Percentiles rank a stretch among this genome's conserved stretches.
phyloP scores from a whole-genome alignment of 2,329 filamentous ascomycete genomes.

The Pestalotiopsis sp. region DNA sequence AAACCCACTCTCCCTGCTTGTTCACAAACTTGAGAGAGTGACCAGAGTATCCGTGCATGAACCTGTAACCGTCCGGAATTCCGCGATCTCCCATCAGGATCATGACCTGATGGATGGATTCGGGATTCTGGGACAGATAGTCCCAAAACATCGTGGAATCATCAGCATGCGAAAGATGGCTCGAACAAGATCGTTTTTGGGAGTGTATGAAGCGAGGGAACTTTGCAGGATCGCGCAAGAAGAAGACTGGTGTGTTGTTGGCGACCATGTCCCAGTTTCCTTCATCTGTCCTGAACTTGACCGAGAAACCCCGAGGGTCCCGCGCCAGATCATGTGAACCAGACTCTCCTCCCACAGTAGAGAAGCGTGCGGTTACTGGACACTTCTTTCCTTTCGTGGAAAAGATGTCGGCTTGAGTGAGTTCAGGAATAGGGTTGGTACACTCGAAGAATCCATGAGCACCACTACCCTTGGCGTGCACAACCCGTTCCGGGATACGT shows the following conservation, averaged over 20 bases:
- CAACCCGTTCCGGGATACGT: conserved; percentile 50
- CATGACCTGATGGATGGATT: conserved; percentile 67
- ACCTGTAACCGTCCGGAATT: conserved; percentile 65
- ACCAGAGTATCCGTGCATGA: conserved; percentile 70
- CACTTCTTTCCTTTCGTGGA: conserved; percentile 61
- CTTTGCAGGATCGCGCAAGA: conserved; percentile 73
- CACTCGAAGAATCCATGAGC: conserved; percentile 46
- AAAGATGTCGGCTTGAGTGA: conserved; percentile 45
- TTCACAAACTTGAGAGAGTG: conserved; percentile 71
- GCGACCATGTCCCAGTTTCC: conserved; percentile 76
- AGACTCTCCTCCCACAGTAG: conserved; percentile 71
- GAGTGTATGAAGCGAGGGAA: conserved; percentile 75
- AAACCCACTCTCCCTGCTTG: conserved; percentile 64
- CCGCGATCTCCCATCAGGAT: conserved; percentile 68
- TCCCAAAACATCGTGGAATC: conserved; percentile 54
- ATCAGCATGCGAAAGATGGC: too few species aligned
- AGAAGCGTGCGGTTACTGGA: conserved; percentile 64
- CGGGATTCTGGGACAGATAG: conserved; percentile 61
- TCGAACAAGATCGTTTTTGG: too few species aligned
- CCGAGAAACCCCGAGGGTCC: conserved; percentile 62
- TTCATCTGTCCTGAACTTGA: conserved; percentile 73
- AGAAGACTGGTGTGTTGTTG: conserved; percentile 80
- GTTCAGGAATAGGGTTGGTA: conserved; percentile 51
- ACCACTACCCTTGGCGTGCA: conserved; percentile 40
- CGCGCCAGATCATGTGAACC: conserved; percentile 69